Base-by-base conservation (phyloP, 768 basidiomycete genomes). In the Obba rivulosa region DNA sequence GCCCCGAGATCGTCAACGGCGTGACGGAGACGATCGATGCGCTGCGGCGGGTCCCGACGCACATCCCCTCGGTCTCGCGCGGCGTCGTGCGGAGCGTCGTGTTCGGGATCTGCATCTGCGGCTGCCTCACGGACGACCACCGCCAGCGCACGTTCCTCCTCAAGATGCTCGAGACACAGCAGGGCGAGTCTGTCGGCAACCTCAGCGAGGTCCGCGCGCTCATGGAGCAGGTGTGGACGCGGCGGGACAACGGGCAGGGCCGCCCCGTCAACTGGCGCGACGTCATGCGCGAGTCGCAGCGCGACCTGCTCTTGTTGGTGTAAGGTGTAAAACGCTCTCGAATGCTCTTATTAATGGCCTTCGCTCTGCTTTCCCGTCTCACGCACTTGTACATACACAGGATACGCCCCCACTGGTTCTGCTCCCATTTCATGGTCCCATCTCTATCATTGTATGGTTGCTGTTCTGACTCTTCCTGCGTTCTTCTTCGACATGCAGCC, bases 81-180 rank as follows among this genome's bases (percentile, higher is more conserved):
- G 72, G 76, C 13, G 83, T 90, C 22, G 76, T 88, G 48, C 74
- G 87, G 34, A 87, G 83, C 66, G 87, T 87, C 22, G 85, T 90
- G 56, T 88, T 90, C 57, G 77, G 79, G 39, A 80, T 87, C 50
- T 88, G 83, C 58, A 75, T 92, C 44, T 79, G 79, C 51, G 87
- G 87, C 1, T 80, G 76, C 54, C 74, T 90, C 44, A 81, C 84
- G 52, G 79, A 82, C 60, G 68, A 78, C 44, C 50, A 31, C 3
- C 46, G 46, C 1, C 67, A 80, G 51, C 75, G 74, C 44, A 36
- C 51, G 2, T 68, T 71, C 52, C 67, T 90, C 13, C 54, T 66
- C 21, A 55, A 57, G 9, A 66, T 75, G 39, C 69, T 92, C 37
- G 58, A 72, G 46, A 73, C 74, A 45, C 78, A 82, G 57, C 70